Evolutionary conservation across 345 rosid species (phyloP).

Genomic region (Populus pruinosa): DNA sequence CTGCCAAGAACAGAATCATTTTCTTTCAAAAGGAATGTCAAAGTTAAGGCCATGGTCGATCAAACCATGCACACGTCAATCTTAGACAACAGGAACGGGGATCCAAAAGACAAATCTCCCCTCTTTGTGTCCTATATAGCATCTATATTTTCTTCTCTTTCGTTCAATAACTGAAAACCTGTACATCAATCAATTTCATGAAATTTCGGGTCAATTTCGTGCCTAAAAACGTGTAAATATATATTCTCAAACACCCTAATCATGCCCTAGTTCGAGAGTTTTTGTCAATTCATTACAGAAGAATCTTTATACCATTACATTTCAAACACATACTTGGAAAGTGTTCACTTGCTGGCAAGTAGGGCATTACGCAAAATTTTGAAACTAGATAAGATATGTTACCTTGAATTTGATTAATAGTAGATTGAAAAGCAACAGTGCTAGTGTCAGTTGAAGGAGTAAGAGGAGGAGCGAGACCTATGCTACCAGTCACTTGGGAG

Average conservation of each 20-base stretch:
- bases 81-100: slow-evolving; percentile 17
- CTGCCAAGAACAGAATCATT: slow-evolving; percentile 21
- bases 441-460: slow-evolving; percentile 13
- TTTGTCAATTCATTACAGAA: neutral
- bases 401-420: slow-evolving; percentile 47
- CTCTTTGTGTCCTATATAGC: neutral
- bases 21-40: neutral
- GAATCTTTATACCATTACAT: neutral
- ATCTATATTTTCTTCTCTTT: neutral
- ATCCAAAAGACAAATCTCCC: slow-evolving; percentile 10
- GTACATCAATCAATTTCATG: neutral
- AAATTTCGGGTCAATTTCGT: neutral
- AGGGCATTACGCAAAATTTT: neutral
- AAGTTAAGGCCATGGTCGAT: slow-evolving; percentile 23
- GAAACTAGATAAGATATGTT: neutral
- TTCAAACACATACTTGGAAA: neutral
- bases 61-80: slow-evolving; percentile 49
- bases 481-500: slow-evolving; percentile 20
- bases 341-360: neutral
- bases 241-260: slow-evolving; percentile 13
- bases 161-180: neutral
- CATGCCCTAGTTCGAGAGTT: neutral
- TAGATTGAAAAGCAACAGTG: slow-evolving; percentile 40
- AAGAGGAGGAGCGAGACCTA: slow-evolving; percentile 21
- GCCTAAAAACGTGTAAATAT: neutral